These are phyloP conservation scores for Mycena capillaripes DNA, from an alignment of 768 basidiomycete genomes.

Conservation along the genomic window DNA sequence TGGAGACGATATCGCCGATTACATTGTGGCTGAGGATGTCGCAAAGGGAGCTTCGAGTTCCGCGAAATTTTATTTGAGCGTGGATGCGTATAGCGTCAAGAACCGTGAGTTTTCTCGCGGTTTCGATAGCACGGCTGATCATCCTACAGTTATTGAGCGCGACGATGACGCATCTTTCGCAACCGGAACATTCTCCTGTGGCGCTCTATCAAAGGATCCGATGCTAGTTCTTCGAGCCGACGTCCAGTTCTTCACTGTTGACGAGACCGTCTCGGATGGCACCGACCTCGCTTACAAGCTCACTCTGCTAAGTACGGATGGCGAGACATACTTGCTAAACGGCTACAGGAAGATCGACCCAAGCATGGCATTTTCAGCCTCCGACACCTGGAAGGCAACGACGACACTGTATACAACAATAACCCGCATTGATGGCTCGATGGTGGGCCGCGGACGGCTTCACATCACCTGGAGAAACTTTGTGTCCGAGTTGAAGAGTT, in stretches of 20 bases:
- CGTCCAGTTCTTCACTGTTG: constrained; percentile 34
- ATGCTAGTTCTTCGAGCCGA: constrained; percentile 31
- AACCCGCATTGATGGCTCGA: constrained; percentile 19
- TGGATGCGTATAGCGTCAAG: constrained; percentile 21
- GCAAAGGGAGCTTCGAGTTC: constrained; percentile 30
- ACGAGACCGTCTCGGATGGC: constrained; percentile 26
- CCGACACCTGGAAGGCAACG: constrained; percentile 32
- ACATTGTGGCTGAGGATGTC: constrained; percentile 27
- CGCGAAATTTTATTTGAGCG: constrained; percentile 30
- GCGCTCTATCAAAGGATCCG: constrained; percentile 30
- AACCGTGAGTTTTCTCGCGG: constrained; percentile 7
- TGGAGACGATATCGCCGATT: constrained; percentile 34
- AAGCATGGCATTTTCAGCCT: constrained; percentile 21
- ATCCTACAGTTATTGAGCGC: constrained; percentile 18
- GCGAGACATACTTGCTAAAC: constrained; percentile 29
- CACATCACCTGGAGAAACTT: constrained; percentile 32
- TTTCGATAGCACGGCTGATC: neutral
- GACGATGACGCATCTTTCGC: constrained; percentile 27
- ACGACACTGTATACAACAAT: constrained; percentile 36
- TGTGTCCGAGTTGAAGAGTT: constrained; percentile 24
- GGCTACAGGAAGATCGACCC: constrained; percentile 35
- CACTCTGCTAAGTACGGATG: constrained; percentile 30
- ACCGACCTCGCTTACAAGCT: constrained; percentile 32
- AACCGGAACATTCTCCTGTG: constrained; percentile 36
- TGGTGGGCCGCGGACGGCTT: constrained; percentile 29